Percentiles rank a stretch among this genome's conserved stretches.
Conservation (phyloP, 2,329 filamentous ascomycete genomes). For the Tolypocladium pustulatum region DNA sequence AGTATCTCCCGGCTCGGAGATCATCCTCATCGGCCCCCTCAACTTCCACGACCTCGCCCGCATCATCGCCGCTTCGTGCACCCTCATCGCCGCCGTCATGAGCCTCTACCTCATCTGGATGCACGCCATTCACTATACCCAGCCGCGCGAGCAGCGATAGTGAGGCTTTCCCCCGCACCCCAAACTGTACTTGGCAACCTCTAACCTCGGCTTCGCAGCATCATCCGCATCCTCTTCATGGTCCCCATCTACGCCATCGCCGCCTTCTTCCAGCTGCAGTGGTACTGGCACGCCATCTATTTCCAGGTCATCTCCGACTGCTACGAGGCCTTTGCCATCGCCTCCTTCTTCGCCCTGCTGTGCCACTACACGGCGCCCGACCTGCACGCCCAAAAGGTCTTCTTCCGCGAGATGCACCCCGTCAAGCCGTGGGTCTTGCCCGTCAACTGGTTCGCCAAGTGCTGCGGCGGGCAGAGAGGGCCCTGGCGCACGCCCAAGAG, state of each 20-base stretch:
- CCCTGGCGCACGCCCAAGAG: conserved; percentile 65
- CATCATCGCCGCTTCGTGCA: conserved; percentile 36
- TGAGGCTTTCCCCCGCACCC: conserved; percentile 18
- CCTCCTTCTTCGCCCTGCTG: conserved; percentile 74
- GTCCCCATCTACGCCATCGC: conserved; percentile 70
- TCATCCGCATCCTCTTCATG: conserved; percentile 84
- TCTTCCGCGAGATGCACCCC: conserved; percentile 59
- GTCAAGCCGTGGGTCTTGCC: conserved; percentile 67
- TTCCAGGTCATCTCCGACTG: conserved; percentile 73
- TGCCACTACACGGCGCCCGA: conserved; percentile 72
- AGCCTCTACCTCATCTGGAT: conserved; percentile 47
- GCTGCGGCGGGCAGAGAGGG: conserved; percentile 58
- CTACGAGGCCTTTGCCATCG: conserved; percentile 83
- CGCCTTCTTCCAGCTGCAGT: conserved; percentile 62
- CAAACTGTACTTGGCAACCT: not conserved
- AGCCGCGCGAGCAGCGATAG: conserved; percentile 49
- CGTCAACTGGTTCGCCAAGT: conserved; percentile 57
- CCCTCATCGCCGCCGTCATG: conserved; percentile 38
- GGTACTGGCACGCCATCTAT: conserved; percentile 70
- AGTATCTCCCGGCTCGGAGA: conserved; percentile 36
- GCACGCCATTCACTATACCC: conserved; percentile 51
- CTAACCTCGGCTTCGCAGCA: conserved; percentile 33
- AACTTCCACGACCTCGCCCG: conserved; percentile 46
- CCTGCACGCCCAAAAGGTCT: conserved; percentile 71
- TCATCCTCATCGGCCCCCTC: conserved; percentile 32